Conservation (phyloP, 2,329 filamentous ascomycete species). For the Aureobasidium sp. region DNA sequence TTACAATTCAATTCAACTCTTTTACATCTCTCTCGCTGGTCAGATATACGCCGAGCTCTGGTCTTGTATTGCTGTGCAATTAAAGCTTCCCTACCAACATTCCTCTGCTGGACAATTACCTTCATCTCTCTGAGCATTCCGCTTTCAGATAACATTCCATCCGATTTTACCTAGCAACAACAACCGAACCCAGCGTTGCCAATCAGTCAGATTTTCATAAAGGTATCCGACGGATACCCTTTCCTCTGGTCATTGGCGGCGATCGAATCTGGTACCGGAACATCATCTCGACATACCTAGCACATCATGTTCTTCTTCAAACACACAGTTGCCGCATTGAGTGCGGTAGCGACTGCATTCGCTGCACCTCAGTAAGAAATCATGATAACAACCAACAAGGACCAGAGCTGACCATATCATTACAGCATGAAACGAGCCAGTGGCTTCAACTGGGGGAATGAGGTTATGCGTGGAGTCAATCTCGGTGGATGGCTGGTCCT, state of each 20-base stretch:
- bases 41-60: conserved; percentile 4
- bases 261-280: not conserved
- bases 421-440: conserved; percentile 1
- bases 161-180: not conserved
- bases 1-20: not conserved
- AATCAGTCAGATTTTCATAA: conserved; percentile 1
- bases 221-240: not conserved
- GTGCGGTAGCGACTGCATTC: conserved; percentile 18
- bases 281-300: conserved; percentile 1
- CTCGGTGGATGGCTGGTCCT: conserved; percentile 44
- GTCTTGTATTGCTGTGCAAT: conserved; percentile 12
- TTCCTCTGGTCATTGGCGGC: not conserved
- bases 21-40: conserved; percentile 5
- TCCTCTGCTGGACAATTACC: conserved; percentile 10
- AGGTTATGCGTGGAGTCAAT: conserved; percentile 44
- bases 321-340: conserved; percentile 19
- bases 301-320: conserved; percentile 21
- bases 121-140: conserved; percentile 12
- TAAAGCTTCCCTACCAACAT: conserved; percentile 3
- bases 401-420: not conserved
- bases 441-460: conserved; percentile 39
- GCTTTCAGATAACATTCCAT: conserved; percentile 10
- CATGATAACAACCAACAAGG: not conserved
- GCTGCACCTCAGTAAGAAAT: conserved; percentile 21
- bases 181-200: not conserved